Conservation (phyloP, 768 basidiomycete species). For the Nidularia sp. region DNA sequence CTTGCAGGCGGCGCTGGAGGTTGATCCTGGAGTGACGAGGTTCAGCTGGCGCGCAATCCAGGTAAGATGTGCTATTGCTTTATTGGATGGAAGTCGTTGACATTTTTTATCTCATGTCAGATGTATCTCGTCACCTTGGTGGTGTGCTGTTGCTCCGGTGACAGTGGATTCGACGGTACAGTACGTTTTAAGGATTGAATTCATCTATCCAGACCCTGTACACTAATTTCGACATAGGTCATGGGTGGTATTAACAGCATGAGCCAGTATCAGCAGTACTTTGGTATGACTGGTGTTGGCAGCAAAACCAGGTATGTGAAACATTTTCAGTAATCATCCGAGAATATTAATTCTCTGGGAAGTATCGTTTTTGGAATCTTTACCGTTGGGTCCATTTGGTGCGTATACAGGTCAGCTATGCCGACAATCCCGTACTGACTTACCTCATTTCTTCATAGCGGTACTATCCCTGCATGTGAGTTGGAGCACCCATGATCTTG, state of each 20-base stretch:
- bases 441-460: conserved; percentile 18
- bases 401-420: conserved; percentile 5
- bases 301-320: conserved; percentile 34
- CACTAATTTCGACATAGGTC: conserved; percentile 22
- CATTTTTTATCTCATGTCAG: conserved; percentile 12
- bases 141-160: conserved; percentile 45
- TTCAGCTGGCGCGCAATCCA: conserved; percentile 32
- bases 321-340: not conserved
- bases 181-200: conserved; percentile 18
- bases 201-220: not conserved
- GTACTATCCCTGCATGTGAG: conserved; percentile 40
- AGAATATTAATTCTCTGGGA: not conserved
- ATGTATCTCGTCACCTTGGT: conserved; percentile 44
- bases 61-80: conserved; percentile 12
- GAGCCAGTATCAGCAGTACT: conserved; percentile 42
- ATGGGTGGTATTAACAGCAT: conserved; percentile 53
- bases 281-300: conserved; percentile 37
- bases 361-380: conserved; percentile 54
- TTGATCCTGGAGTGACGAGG: conserved; percentile 36
- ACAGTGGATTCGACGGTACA: conserved; percentile 52
- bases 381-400: conserved; percentile 41
- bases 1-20: conserved; percentile 31
- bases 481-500: not conserved
- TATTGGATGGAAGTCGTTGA: not conserved
- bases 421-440: not conserved